These are phyloP conservation scores for Striga hermonthica DNA, from an alignment of 305 asterid species.

Conservation along the genomic window DNA sequence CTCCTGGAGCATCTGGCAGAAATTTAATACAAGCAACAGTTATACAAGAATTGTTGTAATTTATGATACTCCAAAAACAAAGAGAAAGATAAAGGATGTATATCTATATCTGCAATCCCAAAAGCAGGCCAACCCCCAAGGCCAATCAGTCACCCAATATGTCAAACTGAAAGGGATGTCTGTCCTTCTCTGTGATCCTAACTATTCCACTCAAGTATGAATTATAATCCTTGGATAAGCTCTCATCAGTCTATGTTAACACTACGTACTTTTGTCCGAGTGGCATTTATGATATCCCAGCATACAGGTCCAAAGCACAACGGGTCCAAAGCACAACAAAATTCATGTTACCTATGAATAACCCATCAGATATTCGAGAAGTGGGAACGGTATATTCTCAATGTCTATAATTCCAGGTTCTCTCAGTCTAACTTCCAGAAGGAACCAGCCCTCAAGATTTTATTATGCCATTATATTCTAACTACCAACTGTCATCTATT, in stretches of 20 bases:
- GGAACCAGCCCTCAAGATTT: not conserved
- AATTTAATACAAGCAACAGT: conserved; percentile 29
- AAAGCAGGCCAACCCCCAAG: conserved; percentile 20
- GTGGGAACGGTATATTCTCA: no score
- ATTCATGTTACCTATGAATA: not conserved
- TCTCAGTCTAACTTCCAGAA: not conserved
- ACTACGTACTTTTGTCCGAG: not conserved
- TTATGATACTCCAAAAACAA: conserved; percentile 24
- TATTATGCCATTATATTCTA: not conserved
- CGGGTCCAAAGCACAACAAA: not conserved
- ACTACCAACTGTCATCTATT: not conserved
- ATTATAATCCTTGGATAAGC: not conserved
- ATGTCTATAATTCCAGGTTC: no score
- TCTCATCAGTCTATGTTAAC: not conserved
- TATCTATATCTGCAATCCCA: conserved; percentile 9
- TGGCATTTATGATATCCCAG: conserved; percentile 2
- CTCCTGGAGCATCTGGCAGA: conserved; percentile 83
- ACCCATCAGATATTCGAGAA: not conserved
- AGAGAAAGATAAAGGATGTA: conserved; percentile 15
- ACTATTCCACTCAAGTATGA: conserved; percentile 9
- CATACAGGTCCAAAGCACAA: conserved; percentile 5
- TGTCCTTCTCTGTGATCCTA: not conserved
- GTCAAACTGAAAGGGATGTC: conserved; percentile 2
- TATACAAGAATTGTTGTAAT: conserved; percentile 20
- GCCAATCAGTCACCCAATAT: not conserved